Percentiles rank a stretch among this genome's conserved stretches.
Evolutionary conservation across 176 grass and related monocot species (phyloP).

Genomic region (Raddia distichophylla): DNA sequence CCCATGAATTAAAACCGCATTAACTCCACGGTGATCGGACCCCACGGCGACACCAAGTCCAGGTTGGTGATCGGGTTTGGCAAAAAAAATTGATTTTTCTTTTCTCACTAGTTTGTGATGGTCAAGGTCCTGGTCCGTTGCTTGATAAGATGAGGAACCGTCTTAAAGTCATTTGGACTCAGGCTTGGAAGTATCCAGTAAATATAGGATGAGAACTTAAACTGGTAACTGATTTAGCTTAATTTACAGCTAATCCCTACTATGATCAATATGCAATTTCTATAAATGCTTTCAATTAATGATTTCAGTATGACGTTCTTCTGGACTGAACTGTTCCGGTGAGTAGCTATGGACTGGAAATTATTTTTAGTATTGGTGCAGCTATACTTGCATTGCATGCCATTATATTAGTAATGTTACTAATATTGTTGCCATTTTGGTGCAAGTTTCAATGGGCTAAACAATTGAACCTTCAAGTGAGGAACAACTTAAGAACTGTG

Average conservation of each 20-base stretch:
- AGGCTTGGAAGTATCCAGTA: slow-evolving; percentile 23
- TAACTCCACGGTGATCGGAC: slow-evolving; percentile 40
- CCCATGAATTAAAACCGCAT: slow-evolving; percentile 49
- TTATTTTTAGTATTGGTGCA: slow-evolving; percentile 19
- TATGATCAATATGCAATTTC: slow-evolving; percentile 3
- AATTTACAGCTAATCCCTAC: not conserved
- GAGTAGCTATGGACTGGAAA: not conserved
- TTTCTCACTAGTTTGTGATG: slow-evolving; percentile 16
- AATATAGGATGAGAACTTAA: not conserved
- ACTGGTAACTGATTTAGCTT: slow-evolving; percentile 4
- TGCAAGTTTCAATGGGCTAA: slow-evolving; percentile 29
- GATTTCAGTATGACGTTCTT: slow-evolving; percentile 19
- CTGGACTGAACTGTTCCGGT: slow-evolving; percentile 2
- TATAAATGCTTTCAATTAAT: slow-evolving; percentile 24
- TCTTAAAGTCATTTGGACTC: slow-evolving; percentile 40
- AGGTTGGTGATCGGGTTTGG: slow-evolving; percentile 50
- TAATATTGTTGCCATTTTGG: not conserved
- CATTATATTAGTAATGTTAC: slow-evolving; percentile 8
- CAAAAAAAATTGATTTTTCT: slow-evolving; percentile 27
- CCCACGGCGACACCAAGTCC: slow-evolving; percentile 48
- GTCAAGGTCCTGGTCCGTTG: slow-evolving; percentile 32
- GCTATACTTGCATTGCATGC: not conserved
- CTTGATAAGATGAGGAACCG: slow-evolving; percentile 16
- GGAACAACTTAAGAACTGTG: slow-evolving; percentile 33
- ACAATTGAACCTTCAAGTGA: slow-evolving; percentile 24